Conservation (phyloP, 2,329 filamentous ascomycete species). For the Pseudogymnoascus sp. region DNA sequence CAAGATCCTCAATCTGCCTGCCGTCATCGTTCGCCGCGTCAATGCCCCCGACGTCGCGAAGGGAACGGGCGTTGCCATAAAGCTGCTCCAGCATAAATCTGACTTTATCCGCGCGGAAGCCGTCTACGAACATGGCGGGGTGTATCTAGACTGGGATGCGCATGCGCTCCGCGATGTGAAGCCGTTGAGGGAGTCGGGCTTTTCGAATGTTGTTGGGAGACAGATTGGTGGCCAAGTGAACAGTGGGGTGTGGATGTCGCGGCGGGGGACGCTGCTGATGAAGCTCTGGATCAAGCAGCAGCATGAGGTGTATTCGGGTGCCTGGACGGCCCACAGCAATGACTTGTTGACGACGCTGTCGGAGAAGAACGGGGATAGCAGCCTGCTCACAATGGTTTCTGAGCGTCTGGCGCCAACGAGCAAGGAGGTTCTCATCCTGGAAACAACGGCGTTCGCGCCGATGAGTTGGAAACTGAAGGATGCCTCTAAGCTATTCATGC, state of each 20-base stretch:
- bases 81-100: slow-evolving; percentile 21
- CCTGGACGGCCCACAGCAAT: slow-evolving; percentile 15
- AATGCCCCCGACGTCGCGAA: slow-evolving; percentile 11
- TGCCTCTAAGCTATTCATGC: slow-evolving; percentile 9
- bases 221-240: slow-evolving; percentile 14
- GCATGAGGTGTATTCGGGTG: slow-evolving; percentile 19
- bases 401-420: slow-evolving; percentile 18
- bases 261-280: slow-evolving; percentile 11
- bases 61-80: slow-evolving; percentile 15
- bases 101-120: slow-evolving; percentile 24
- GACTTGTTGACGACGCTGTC: background rate
- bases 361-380: background rate
- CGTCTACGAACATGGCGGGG: slow-evolving; percentile 20
- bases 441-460: slow-evolving; percentile 21
- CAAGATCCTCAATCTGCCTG: slow-evolving; percentile 18
- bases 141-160: slow-evolving; percentile 27
- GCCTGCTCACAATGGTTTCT: slow-evolving; percentile 21
- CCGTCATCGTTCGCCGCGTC: slow-evolving; percentile 16
- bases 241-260: slow-evolving; percentile 13
- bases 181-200: slow-evolving; percentile 19
- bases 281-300: slow-evolving; percentile 15
- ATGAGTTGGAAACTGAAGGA: slow-evolving; percentile 18
- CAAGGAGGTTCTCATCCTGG: slow-evolving; percentile 18
- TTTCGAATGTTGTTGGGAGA: slow-evolving; percentile 22
- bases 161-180: slow-evolving; percentile 20